Evolutionary conservation across 768 basidiomycete species (phyloP), one percentile per base, ranked within the genome.

Genomic region (Candolleomyces aberdarensis): DNA sequence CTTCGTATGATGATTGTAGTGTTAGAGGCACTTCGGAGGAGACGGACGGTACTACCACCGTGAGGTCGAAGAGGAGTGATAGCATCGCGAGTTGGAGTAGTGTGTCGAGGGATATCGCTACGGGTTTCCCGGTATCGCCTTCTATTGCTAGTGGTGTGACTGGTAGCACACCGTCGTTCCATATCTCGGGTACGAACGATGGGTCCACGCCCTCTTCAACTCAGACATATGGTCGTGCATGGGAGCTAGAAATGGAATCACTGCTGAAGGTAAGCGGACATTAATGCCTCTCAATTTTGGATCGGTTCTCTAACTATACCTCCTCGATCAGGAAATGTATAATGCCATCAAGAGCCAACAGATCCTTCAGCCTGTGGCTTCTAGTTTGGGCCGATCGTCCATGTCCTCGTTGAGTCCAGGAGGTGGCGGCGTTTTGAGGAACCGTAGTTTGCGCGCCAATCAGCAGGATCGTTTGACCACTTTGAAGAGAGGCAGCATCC

Each of bases 401-500:
- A 79, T 77, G 46, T 83, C 84, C 26, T 88, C 85, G 26, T 69
- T 85, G 39, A 85, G 79, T 58, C 84, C 87, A n/a, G 81, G 82
- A 2, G 76, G 78, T 46, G 68, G 71, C 61, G 71, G 69, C 6
- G 72, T 82, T 64, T 71, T 86, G 62, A 85, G 92, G 47, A 87
- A 87, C 66, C 87, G 89, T 54, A 92, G 91, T 68, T 73, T 87
- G 55, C 86, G 93, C 26, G 82, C 80, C 1, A 57, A 40, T 40
- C 85, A 82, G 41, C 81, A 85, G 2, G 93, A 94, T 67, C 83
- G 92, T 43, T 71, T 93, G 63, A 82, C 82, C 14, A 89, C 84
- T 5, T 75, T 94, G 64, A 98, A 98, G 75, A 86, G 97, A 40
- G 91, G 92, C 22, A 97, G 95, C 69, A 91, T 98, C 50, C 85